Evolutionary conservation across 2,329 filamentous ascomycete genomes (phyloP).

Genomic region (Fusarium goolgardi): DNA sequence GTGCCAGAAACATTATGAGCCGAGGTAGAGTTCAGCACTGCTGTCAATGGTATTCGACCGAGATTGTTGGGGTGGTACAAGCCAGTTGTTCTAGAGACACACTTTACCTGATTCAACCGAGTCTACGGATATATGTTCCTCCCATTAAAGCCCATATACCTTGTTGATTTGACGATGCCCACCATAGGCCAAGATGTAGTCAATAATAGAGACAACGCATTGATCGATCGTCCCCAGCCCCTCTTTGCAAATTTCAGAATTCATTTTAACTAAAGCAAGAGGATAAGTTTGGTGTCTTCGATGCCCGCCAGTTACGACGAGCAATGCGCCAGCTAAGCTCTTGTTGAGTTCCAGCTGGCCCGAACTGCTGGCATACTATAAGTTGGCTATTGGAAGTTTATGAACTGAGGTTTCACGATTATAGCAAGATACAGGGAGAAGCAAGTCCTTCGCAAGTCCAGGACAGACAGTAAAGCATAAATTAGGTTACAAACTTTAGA

Average conservation of each 20-base stretch:
- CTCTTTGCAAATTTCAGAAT: not conserved
- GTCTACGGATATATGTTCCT: not conserved
- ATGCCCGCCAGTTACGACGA: not conserved
- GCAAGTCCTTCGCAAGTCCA: not conserved
- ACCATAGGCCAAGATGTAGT: not conserved
- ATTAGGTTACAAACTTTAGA: too few relatives aligned
- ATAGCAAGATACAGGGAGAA: not conserved
- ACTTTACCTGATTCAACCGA: not conserved
- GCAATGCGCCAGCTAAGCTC: not conserved
- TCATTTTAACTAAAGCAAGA: not conserved
- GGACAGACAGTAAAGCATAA: not conserved
- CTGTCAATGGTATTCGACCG: not conserved
- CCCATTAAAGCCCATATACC: not conserved
- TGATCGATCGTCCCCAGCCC: not conserved
- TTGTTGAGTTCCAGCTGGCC: not conserved
- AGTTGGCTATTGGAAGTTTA: too few relatives aligned
- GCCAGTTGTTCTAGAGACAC: not conserved
- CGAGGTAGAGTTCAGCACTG: not conserved
- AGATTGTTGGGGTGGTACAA: not conserved
- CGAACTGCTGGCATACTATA: not conserved
- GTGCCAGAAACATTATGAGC: not conserved
- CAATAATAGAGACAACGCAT: not conserved
- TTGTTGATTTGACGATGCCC: not conserved
- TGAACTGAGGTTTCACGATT: not conserved
- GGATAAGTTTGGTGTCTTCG: not conserved